Percentiles rank a stretch among this genome's conserved stretches.
Conservation (phyloP, 1,284 basidiomycete species). For the Somion occarium region DNA sequence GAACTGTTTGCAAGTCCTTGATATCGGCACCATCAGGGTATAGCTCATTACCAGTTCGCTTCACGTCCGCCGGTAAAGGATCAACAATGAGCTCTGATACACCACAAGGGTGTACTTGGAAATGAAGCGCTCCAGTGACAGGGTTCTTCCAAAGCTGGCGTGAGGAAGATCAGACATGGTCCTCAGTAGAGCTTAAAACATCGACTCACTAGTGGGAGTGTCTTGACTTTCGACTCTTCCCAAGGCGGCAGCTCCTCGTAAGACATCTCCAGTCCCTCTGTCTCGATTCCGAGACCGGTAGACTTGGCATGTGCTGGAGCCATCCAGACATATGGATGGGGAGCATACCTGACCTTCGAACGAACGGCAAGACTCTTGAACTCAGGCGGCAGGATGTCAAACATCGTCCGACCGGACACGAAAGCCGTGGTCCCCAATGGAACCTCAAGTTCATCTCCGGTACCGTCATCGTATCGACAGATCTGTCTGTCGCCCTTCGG, state of each 20-base stretch:
- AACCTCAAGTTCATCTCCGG: constrained; percentile 77
- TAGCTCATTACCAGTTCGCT: constrained; percentile 46
- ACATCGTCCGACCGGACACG: constrained; percentile 80
- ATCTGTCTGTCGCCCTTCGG: constrained; percentile 67
- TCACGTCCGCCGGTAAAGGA: constrained; percentile 51
- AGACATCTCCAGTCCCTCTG: constrained; percentile 66
- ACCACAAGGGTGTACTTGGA: constrained; percentile 75
- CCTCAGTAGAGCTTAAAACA: neutral
- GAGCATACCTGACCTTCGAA: constrained; percentile 63
- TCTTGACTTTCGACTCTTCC: constrained; percentile 70
- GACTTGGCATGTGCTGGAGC: constrained; percentile 64
- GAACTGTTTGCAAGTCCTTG: constrained; percentile 63
- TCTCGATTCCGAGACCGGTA: constrained; percentile 77
- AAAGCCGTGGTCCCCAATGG: constrained; percentile 88
- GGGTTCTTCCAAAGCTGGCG: constrained; percentile 81
- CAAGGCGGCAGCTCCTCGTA: constrained; percentile 66
- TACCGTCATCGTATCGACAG: constrained; percentile 85
- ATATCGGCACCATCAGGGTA: constrained; percentile 75
- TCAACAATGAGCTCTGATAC: constrained; percentile 52
- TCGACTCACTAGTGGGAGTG: constrained; percentile 56
- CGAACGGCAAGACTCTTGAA: constrained; percentile 85
- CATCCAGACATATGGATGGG: constrained; percentile 88
- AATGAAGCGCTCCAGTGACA: constrained; percentile 66
- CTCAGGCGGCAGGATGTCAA: constrained; percentile 70
- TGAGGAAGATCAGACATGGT: neutral